Evolutionary conservation across 2,329 filamentous ascomycete genomes (phyloP), one percentile per base, ranked within the genome.

Genomic region (Colletotrichum navitas): DNA sequence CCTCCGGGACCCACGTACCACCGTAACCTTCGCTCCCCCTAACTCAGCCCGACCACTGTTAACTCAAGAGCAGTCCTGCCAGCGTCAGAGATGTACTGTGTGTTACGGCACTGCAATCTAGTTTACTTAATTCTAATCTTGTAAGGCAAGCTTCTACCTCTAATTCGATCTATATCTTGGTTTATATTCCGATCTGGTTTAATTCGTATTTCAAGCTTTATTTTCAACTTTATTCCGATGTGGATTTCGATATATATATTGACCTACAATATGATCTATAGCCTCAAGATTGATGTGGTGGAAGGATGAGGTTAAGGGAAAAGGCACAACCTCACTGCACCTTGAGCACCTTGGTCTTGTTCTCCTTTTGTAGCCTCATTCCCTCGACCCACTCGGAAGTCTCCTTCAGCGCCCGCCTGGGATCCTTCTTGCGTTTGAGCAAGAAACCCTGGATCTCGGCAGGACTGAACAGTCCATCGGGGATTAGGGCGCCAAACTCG

Each of bases 401-500:
- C 76, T 90, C 87, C 26, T 81, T 80, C 43, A 90, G 77, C 2
- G 90, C 90, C 74, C 83, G 82, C 12, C 81, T 80, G 8, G 90
- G 89, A 45, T 85, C 83, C 80, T 87, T 88, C 81, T 91, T 92
- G 54, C 88, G 81, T 79, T 89, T 90, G 56, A 92, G 80, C 69
- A 92, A 76, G 78, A 90, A 92, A 0, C 89, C 90, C 77, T 92
- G 90, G 52, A 92, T 87, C 78, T 91, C 87, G 0, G 90, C 90
- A 0, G 90, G 89, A 32, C 84, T 87, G 72, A 91, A 86, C 52
- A 80, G 78, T 2, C 79, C 81, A n/a, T 84, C 80, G 0, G 88
- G 87, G n/a, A 92, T 85, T 64, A 83, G 81, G 2, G 79, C 74
- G 1, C 86, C 84, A 75, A 92, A 92, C 39, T 82, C 75, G 6